Percentiles rank a stretch among this genome's conserved stretches.
phyloP scores from a whole-genome alignment of 1,284 basidiomycete genomes.

The Meripilus lineatus region DNA sequence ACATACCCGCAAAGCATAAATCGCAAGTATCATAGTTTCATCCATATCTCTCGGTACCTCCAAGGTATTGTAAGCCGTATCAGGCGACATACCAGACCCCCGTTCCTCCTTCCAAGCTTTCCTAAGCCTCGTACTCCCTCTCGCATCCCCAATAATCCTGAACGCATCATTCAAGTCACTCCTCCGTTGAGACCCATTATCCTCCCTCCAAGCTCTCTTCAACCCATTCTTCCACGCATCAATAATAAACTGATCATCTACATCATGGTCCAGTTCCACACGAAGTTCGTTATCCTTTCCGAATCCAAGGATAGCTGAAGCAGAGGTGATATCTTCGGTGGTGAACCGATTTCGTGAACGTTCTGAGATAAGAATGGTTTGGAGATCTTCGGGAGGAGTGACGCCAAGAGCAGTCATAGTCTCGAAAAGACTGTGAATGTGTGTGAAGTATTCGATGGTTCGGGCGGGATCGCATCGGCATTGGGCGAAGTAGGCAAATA shows the following conservation, averaged over 20 bases:
- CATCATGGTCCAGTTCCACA: constrained; percentile 61
- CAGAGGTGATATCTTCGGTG: constrained; percentile 41
- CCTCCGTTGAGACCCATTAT: constrained; percentile 36
- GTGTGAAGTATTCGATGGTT: constrained; percentile 59
- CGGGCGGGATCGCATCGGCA: constrained; percentile 67
- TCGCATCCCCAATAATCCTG: constrained; percentile 55
- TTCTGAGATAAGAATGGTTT: constrained; percentile 54
- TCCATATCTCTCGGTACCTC: constrained; percentile 68
- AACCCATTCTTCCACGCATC: constrained; percentile 63
- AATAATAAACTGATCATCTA: constrained; percentile 62
- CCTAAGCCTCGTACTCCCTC: constrained; percentile 45
- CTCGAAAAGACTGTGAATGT: constrained; percentile 46
- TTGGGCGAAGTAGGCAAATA: constrained; percentile 73
- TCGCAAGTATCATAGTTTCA: constrained; percentile 70
- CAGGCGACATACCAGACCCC: constrained; percentile 60
- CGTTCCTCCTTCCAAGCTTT: constrained; percentile 50
- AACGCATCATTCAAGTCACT: constrained; percentile 59
- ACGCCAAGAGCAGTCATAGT: constrained; percentile 38
- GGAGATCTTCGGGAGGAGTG: constrained; percentile 39
- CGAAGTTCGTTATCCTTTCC: constrained; percentile 52
- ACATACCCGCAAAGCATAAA: constrained; percentile 71
- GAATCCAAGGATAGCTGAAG: constrained; percentile 56
- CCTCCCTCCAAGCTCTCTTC: constrained; percentile 47
- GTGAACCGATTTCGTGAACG: constrained; percentile 62
- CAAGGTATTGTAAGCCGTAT: constrained; percentile 69